phyloP scores from a whole-genome alignment of 345 rosid genomes.

The Euphorbia tirucalli region DNA sequence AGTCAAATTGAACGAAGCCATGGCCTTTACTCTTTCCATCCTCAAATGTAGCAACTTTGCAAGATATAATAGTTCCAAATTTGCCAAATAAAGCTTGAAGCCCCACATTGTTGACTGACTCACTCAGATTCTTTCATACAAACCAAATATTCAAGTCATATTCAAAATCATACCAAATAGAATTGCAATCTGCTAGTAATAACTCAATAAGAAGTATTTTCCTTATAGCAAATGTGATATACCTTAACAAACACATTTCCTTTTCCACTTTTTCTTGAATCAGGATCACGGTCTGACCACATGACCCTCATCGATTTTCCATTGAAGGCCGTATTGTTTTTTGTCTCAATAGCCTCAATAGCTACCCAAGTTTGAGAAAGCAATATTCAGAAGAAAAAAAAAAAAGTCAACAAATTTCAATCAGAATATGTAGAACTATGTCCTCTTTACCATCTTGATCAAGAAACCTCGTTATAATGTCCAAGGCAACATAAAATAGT shows the following conservation, averaged over 20 bases:
- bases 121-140: conserved; percentile 51
- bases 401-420: not conserved
- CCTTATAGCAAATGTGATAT: not conserved
- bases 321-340: conserved; percentile 51
- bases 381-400: not conserved
- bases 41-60: conserved; percentile 56
- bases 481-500: too few relatives aligned
- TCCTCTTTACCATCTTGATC: not conserved
- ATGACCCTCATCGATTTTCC: conserved; percentile 66
- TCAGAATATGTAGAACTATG: not conserved
- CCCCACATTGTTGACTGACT: conserved; percentile 41
- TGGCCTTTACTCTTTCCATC: conserved; percentile 71
- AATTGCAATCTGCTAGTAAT: not conserved
- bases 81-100: conserved; percentile 53
- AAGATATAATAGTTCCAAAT: conserved; percentile 60
- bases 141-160: conserved; percentile 5
- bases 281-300: conserved; percentile 71
- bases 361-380: conserved; percentile 41
- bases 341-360: conserved; percentile 51
- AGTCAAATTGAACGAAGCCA: conserved; percentile 70
- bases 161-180: not conserved
- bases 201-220: not conserved
- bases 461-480: not conserved
- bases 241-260: conserved; percentile 85
- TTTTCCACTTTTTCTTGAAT: conserved; percentile 61